phyloP scores from a whole-genome alignment of 768 basidiomycete species.

The Suillus subalutaceus region DNA sequence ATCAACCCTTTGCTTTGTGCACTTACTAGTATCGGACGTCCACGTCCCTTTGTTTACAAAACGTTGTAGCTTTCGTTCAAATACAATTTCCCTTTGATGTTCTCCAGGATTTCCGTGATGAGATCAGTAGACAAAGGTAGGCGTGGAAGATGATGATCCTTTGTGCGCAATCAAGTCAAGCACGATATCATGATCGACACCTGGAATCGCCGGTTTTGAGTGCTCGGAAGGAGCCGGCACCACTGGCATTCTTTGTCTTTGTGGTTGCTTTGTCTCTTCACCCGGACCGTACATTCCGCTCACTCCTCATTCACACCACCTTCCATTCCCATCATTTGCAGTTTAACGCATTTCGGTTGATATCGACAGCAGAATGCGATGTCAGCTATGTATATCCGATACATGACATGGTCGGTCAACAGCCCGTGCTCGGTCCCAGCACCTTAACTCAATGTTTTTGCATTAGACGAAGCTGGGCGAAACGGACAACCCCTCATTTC shows the following conservation, averaged over 20 bases:
- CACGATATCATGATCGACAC: neutral
- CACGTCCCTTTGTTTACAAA: neutral
- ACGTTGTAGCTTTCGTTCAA: neutral
- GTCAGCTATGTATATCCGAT: neutral
- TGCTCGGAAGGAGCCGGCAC: neutral
- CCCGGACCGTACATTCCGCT: too few species aligned
- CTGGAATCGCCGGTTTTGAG: neutral
- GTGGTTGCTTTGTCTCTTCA: neutral
- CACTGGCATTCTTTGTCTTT: neutral
- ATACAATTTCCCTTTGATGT: neutral
- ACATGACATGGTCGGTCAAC: neutral
- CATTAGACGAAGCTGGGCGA: constrained; percentile 23
- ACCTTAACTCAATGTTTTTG: neutral
- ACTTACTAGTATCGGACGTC: neutral
- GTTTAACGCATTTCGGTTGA: too few species aligned
- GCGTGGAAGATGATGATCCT: neutral
- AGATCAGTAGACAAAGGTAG: neutral
- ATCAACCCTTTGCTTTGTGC: neutral
- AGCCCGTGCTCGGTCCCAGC: constrained; percentile 11
- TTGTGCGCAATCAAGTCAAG: neutral
- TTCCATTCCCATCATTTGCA: neutral
- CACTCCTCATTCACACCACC: too few species aligned
- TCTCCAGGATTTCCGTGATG: neutral
- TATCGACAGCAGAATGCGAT: neutral
- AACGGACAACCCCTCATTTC: constrained; percentile 54